phyloP scores from a whole-genome alignment of 306 rosid genomes.

The Abrus precatorius region DNA sequence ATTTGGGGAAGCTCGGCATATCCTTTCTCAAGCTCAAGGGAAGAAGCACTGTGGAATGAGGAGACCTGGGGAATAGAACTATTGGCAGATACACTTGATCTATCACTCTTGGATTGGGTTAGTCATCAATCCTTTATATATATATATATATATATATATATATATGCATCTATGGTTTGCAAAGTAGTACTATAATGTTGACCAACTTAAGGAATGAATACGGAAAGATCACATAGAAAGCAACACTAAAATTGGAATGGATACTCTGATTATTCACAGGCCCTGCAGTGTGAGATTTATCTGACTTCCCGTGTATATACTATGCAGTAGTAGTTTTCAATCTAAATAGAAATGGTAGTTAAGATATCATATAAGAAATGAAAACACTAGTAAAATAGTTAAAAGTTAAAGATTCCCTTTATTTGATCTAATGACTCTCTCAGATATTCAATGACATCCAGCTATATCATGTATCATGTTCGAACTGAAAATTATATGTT shows the following conservation, averaged over 20 bases:
- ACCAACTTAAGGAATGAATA: not conserved
- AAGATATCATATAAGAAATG: not conserved
- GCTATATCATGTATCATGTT: not conserved
- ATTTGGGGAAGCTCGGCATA: slow-evolving; percentile 77
- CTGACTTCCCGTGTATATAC: not conserved
- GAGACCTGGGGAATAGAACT: slow-evolving; percentile 66
- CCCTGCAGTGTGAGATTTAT: not conserved
- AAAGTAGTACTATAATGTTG: not conserved
- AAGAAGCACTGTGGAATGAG: slow-evolving; percentile 66
- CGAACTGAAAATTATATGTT: not conserved
- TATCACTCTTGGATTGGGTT: slow-evolving; percentile 57
- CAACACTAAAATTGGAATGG: not conserved
- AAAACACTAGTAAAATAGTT: not conserved
- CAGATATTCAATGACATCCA: not conserved
- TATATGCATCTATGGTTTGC: not conserved
- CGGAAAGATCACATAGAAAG: not conserved
- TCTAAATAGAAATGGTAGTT: not conserved
- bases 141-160: not conserved
- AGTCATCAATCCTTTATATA: not conserved
- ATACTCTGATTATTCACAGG: not conserved
- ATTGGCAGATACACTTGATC: slow-evolving; percentile 60
- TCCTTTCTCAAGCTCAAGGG: slow-evolving; percentile 64
- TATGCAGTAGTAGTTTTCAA: not conserved
- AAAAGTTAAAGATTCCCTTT: not conserved
- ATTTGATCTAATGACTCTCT: not conserved